Conservation (phyloP, 2,329 filamentous ascomycete genomes). For the Teratosphaeria pseudoeucalypti region DNA sequence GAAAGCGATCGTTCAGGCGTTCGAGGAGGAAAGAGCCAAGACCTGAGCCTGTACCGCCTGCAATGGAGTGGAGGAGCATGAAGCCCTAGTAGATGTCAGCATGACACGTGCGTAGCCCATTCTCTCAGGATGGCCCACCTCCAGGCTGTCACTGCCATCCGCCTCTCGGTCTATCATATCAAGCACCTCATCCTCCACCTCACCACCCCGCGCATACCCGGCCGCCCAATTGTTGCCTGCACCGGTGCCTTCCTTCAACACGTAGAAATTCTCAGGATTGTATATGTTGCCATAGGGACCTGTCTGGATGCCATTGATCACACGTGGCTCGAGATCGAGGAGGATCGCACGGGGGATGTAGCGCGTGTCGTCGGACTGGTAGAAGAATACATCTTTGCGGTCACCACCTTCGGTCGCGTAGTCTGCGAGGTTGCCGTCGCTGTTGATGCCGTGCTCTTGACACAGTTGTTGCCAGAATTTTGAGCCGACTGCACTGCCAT, state of each 20-base stretch:
- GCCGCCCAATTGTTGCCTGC: conserved; percentile 98
- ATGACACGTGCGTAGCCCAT: background rate
- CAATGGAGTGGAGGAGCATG: conserved; percentile 98
- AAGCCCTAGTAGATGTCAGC: conserved; percentile 54
- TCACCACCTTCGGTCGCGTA: conserved; percentile 97
- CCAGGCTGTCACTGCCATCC: conserved; percentile 92
- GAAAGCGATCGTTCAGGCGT: conserved; percentile 90
- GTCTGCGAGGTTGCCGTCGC: conserved; percentile 93
- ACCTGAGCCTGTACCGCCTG: conserved; percentile 92
- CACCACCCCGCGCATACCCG: conserved; percentile 85
- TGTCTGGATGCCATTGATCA: conserved; percentile 85
- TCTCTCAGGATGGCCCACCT: conserved; percentile 43
- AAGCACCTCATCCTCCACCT: conserved; percentile 91
- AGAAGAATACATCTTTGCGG: conserved; percentile 98
- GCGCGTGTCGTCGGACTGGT: conserved; percentile 93
- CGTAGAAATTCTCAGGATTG: conserved; percentile 98
- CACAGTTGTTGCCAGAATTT: conserved; percentile 99
- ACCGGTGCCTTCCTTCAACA: conserved; percentile 85
- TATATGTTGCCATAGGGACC: conserved; percentile 97
- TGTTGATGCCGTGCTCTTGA: conserved; percentile 94
- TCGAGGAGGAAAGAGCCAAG: conserved; percentile 90
- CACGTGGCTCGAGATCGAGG: conserved; percentile 86
- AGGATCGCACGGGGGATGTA: conserved; percentile 96
- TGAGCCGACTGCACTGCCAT: conserved; percentile 61
- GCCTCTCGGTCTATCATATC: conserved; percentile 99